Conservation (phyloP, 1,284 basidiomycete species). For the Ustanciosporium gigantosporum region DNA sequence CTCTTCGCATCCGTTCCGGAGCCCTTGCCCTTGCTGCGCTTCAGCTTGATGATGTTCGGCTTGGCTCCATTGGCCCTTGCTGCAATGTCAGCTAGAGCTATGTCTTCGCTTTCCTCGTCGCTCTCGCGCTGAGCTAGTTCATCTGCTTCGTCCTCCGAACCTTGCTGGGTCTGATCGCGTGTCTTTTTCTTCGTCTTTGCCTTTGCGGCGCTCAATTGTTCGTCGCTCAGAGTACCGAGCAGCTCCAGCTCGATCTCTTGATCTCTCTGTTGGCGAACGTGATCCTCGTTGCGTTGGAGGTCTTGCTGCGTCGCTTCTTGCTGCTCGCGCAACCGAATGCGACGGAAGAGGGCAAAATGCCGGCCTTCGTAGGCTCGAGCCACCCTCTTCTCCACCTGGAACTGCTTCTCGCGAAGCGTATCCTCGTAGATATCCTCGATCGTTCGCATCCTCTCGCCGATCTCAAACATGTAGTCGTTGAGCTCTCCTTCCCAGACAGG, state of each 20-base stretch:
- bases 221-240: conserved; percentile 50
- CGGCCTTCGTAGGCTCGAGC: conserved; percentile 46
- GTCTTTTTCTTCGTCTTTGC: conserved; percentile 7
- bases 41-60: conserved; percentile 41
- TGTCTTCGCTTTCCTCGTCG: conserved; percentile 29
- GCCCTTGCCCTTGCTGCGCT: conserved; percentile 36
- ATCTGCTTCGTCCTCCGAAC: conserved; percentile 24
- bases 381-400: conserved; percentile 38
- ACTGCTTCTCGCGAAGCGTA: conserved; percentile 25
- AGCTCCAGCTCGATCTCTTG: conserved; percentile 56
- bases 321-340: conserved; percentile 30
- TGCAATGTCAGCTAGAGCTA: conserved; percentile 32
- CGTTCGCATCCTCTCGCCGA: conserved; percentile 28
- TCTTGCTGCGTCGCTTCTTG: conserved; percentile 34
- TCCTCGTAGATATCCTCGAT: conserved; percentile 42
- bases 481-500: conserved; percentile 47
- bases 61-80: conserved; percentile 15
- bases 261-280: conserved; percentile 38
- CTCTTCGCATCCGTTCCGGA: conserved; percentile 9
- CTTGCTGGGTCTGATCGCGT: background rate
- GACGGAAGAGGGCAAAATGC: conserved; percentile 41
- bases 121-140: conserved; percentile 19
- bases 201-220: conserved; percentile 4
- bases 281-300: conserved; percentile 20
- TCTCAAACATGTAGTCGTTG: conserved; percentile 41